These are phyloP conservation scores for Myxozyma lipomycoides DNA, from an alignment of 805 yeast genomes.

Conservation along the genomic window DNA sequence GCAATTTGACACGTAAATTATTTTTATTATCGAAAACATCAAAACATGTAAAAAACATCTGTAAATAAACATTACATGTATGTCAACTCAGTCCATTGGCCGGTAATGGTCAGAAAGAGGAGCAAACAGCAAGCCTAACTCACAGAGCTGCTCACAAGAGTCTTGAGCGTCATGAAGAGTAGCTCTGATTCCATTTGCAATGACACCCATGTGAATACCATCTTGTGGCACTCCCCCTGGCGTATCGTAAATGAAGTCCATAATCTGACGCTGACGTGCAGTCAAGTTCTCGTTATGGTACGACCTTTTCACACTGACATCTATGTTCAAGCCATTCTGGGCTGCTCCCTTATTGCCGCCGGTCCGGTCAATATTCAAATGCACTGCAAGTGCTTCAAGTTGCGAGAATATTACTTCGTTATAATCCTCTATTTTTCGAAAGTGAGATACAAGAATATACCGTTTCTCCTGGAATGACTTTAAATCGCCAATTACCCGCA, in stretches of 20 bases:
- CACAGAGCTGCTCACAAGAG: slow-evolving; percentile 17
- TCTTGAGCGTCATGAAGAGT: slow-evolving; percentile 1
- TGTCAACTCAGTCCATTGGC: no score
- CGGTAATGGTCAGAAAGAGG: slow-evolving; percentile 22
- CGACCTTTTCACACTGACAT: not conserved
- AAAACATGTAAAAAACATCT: no score
- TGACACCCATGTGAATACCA: slow-evolving; percentile 19
- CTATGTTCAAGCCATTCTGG: not conserved
- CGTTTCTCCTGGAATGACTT: slow-evolving; percentile 51
- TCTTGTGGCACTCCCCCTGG: slow-evolving; percentile 15
- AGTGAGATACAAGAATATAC: slow-evolving; percentile 47
- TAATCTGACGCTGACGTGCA: slow-evolving; percentile 16
- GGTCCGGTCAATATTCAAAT: slow-evolving; percentile 10
- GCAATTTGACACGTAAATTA: no score
- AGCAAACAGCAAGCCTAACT: slow-evolving; percentile 20
- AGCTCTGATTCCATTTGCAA: slow-evolving; percentile 12
- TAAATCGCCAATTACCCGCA: slow-evolving; percentile 46
- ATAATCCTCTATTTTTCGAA: slow-evolving; percentile 50
- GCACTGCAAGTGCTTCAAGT: slow-evolving; percentile 44
- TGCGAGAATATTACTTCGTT: slow-evolving; percentile 61
- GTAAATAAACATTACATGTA: no score
- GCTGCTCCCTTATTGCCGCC: not conserved
- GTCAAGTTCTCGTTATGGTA: slow-evolving; percentile 21
- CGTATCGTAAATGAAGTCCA: slow-evolving; percentile 8
- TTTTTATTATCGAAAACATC: no score